Conservation (phyloP, 371 early-diverging fungal species). For the Conidiobolus coronatus region DNA sequence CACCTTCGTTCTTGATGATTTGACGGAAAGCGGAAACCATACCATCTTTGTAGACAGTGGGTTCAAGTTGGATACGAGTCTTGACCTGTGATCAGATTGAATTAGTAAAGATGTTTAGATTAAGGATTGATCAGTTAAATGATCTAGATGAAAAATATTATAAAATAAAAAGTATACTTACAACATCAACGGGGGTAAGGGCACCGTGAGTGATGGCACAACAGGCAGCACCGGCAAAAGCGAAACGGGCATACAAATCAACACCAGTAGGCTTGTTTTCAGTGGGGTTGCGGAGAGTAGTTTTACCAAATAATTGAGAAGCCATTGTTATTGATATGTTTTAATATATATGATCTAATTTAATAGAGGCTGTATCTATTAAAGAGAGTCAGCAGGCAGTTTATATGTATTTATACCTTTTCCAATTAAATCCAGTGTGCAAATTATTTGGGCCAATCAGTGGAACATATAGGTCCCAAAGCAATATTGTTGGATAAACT, state of each 20-base stretch:
- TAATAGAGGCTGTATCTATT: no score
- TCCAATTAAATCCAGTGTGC: no score
- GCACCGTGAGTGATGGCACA: slow-evolving; percentile 53
- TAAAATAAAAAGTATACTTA: slow-evolving; percentile 2
- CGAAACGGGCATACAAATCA: slow-evolving; percentile 41
- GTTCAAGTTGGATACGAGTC: slow-evolving; percentile 38
- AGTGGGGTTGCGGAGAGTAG: slow-evolving; percentile 18
- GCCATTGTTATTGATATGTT: slow-evolving; percentile 8
- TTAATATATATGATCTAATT: no score
- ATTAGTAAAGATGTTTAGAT: no score
- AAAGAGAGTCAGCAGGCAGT: no score
- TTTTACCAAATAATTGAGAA: slow-evolving; percentile 8
- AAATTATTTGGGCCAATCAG: no score
- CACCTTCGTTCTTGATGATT: slow-evolving; percentile 59
- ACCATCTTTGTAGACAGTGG: slow-evolving; percentile 38
- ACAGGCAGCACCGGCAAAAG: slow-evolving; percentile 48
- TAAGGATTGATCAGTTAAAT: background rate
- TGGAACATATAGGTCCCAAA: no score
- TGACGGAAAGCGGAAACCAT: slow-evolving; percentile 55
- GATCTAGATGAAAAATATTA: background rate
- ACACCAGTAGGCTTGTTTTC: slow-evolving; percentile 33
- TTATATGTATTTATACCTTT: no score
- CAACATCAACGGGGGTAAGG: slow-evolving; percentile 11
- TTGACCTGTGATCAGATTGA: slow-evolving; percentile 13
- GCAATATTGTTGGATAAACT: no score